phyloP scores from a whole-genome alignment of 169 alveolate genomes.

The Eimeria acervulina region DNA sequence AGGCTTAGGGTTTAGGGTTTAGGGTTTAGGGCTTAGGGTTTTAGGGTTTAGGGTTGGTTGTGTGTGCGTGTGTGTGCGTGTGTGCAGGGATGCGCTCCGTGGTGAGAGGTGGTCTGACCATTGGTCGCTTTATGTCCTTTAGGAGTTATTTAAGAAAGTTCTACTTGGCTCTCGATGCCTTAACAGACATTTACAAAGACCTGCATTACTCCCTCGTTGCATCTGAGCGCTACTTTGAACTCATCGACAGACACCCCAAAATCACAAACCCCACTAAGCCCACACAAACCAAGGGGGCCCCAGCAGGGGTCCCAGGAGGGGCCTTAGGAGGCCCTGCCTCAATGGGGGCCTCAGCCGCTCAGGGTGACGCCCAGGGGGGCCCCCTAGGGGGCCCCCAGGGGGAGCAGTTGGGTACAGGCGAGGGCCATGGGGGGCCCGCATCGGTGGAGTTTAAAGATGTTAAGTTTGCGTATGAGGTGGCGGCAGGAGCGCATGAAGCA shows the following conservation, averaged over 20 bases:
- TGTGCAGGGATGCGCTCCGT: conserved; percentile 60
- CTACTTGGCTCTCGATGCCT: conserved; percentile 63
- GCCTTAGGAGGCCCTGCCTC: background rate
- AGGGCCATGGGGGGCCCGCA: conserved; percentile 32
- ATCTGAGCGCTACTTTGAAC: conserved; percentile 69
- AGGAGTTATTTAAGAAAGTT: conserved; percentile 66
- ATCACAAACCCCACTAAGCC: background rate
- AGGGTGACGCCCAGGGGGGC: background rate
- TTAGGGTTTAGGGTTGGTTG: too few relatives aligned
- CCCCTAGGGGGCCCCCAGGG: background rate
- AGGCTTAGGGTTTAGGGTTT: too few relatives aligned
- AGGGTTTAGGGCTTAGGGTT: too few relatives aligned
- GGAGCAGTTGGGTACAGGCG: background rate
- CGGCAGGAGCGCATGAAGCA: background rate
- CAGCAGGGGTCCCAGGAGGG: background rate
- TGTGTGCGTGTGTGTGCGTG: background rate
- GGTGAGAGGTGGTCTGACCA: conserved; percentile 56
- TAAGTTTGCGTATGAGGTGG: conserved; percentile 3
- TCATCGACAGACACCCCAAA: conserved; percentile 65
- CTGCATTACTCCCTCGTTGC: background rate
- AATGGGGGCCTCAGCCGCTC: too few relatives aligned
- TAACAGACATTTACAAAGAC: conserved; percentile 55
- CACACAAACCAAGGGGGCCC: background rate
- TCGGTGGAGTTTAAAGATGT: conserved; percentile 33
- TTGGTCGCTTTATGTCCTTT: conserved; percentile 73